Evolutionary conservation across 176 grass and related monocot genomes (phyloP), one percentile per base, ranked within the genome.

Genomic region (Aegilops longissima): DNA sequence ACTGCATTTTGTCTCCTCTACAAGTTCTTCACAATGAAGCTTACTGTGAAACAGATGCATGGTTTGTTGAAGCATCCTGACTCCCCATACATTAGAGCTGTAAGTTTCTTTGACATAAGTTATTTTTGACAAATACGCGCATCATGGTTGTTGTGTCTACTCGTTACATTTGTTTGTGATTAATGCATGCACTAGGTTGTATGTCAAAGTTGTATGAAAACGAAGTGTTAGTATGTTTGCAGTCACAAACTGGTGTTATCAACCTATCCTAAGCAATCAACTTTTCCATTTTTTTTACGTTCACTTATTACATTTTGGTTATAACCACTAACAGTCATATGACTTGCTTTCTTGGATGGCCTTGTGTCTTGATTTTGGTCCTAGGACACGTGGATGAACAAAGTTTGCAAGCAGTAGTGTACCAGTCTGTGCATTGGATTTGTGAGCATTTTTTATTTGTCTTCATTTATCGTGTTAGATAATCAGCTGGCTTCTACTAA

Each of bases 1-100:
- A 94, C 94, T 27, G 92, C 97, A 56, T 99, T 98, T 88, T 98
- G 94, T 86, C 92, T 96, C 23, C 90, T 98, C n/a, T 96, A 98
- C 61, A 94, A 98, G 34, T 93, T 94, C 49, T 98, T 98, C 80
- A 98, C 94, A 3, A 93, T 96, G 94, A 99, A 94, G 68, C 90
- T 96, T 56, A 99, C 92, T 80, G 90, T 94, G 30, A 99, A 96
- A 27, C 94, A 99, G 80, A 99, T 96, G 94, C 93, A 99, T 16
- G 93, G 93, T 78, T 92, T 99, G 84, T 88, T 99, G 92, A 94
- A 99, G 92, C 94, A 96, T 71, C 87, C 85, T n/a, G 97, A 99
- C 70, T 96, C 97, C 21, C 94, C 97, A 38, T 93, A 99, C 70
- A 94, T 99, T 82, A 91, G 97, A 96, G 94, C 97, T 80, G 97